phyloP scores from a whole-genome alignment of 2,329 filamentous ascomycete genomes.

The Neofusicoccum ribis region DNA sequence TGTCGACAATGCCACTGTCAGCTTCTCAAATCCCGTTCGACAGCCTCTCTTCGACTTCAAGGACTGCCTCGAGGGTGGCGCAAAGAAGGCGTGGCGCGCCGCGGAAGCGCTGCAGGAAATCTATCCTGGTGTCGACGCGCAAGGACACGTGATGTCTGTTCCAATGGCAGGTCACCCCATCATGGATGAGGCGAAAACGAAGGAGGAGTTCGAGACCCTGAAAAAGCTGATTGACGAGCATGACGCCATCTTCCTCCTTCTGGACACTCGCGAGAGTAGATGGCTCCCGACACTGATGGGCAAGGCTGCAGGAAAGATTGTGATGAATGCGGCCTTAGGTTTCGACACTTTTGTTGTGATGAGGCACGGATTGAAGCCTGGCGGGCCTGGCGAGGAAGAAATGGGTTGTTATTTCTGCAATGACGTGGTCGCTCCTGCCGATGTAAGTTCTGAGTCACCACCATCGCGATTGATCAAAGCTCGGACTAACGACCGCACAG shows the following conservation, averaged over 20 bases:
- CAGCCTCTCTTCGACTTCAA: slow-evolving; percentile 90
- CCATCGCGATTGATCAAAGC: slow-evolving; percentile 3
- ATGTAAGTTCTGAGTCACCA: slow-evolving; percentile 61
- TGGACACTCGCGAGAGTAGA: slow-evolving; percentile 91
- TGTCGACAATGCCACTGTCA: slow-evolving; percentile 89
- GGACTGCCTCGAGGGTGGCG: slow-evolving; percentile 84
- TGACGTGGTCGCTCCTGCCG: slow-evolving; percentile 89
- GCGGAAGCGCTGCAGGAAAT: slow-evolving; percentile 80
- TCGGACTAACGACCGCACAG: slow-evolving; percentile 46
- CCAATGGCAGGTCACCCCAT: slow-evolving; percentile 96
- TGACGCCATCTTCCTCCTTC: slow-evolving; percentile 91
- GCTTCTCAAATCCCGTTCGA: slow-evolving; percentile 93
- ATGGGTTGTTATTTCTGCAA: slow-evolving; percentile 98
- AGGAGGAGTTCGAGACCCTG: slow-evolving; percentile 73
- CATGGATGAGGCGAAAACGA: slow-evolving; percentile 67
- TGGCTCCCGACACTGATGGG: slow-evolving; percentile 97
- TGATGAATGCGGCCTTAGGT: slow-evolving; percentile 93
- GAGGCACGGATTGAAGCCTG: slow-evolving; percentile 74
- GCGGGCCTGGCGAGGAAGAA: slow-evolving; percentile 55
- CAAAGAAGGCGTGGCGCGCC: slow-evolving; percentile 77
- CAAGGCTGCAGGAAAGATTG: slow-evolving; percentile 88
- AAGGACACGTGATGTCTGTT: slow-evolving; percentile 79
- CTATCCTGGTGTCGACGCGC: slow-evolving; percentile 83
- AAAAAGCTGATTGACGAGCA: slow-evolving; percentile 76
- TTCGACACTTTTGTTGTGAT: slow-evolving; percentile 98